Evolutionary conservation across 495 filamentous ascomycete species (phyloP), one percentile per base, ranked within the genome.

Genomic region (Chaetomium tenue): DNA sequence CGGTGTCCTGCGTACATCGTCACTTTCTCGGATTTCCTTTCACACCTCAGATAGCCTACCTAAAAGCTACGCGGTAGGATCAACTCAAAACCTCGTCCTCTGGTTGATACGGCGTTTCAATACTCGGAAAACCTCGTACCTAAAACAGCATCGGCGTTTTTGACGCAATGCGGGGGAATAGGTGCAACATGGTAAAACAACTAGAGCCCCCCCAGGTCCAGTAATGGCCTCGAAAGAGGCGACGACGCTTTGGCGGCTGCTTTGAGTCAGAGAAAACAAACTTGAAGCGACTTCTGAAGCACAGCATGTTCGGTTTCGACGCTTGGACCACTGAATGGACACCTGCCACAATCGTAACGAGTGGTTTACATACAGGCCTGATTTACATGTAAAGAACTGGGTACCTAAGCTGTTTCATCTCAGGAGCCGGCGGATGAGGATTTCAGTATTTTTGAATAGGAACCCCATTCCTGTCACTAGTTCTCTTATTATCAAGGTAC

Each of bases 251-350:
- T 51, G 48, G 48, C n/a, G 11, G 15, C 6, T 18, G 40, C 40
- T 44, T 18, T 20, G 46, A 50, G 46, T 20, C 44, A 47, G 16
- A 60, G 40, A 55, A 63, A 63, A 63, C 60, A 1, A 33, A 55
- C 53, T 63, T 67, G 60, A 63, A 51, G 65, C 65, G 54, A 20
- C 39, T 60, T 22, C 26, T 63, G 60, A 63, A 63, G 47, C 60
- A 47, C 6, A 28, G 15, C 50, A 53, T 59, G 64, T 63, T 66
- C 51, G 33, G 60, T 48, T n/a, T 51, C 18, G 54, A 26, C 52
- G 59, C 59, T 62, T 39, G 44, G 59, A 39, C 59, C 51, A 54
- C 26, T 33, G 25, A 26, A 52, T 12, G 5, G 22, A 52, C 22
- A 52, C 48, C 48, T 52, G 48, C 22, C 48, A 12, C 0, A 1